Conservation (phyloP, 2,329 filamentous ascomycete genomes). For the Aureobasidium sp. region DNA sequence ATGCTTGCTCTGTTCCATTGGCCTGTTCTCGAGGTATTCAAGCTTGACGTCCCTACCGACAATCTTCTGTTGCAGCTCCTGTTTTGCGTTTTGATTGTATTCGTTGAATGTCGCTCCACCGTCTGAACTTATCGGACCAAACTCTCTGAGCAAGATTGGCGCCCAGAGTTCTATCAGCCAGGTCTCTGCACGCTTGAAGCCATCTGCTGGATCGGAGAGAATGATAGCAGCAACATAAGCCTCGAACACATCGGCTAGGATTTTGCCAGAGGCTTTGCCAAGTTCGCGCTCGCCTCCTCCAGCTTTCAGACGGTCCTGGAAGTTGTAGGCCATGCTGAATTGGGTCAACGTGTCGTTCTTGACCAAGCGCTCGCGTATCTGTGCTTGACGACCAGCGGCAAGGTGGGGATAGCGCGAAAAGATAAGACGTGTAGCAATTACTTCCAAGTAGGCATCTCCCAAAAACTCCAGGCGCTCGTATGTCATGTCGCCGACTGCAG, state of each 20-base stretch:
- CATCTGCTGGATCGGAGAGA: slow-evolving; percentile 56
- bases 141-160: slow-evolving; percentile 45
- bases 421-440: slow-evolving; percentile 69
- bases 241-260: slow-evolving; percentile 82
- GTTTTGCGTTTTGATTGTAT: slow-evolving; percentile 15
- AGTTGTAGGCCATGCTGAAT: slow-evolving; percentile 63
- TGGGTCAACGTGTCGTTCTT: slow-evolving; percentile 70
- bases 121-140: neutral
- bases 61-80: slow-evolving; percentile 16
- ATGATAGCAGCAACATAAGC: slow-evolving; percentile 79
- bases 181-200: slow-evolving; percentile 52
- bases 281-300: slow-evolving; percentile 27
- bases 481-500: slow-evolving; percentile 27
- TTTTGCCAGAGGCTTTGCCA: slow-evolving; percentile 59
- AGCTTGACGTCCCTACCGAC: slow-evolving; percentile 7
- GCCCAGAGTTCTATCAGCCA: slow-evolving; percentile 77
- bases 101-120: neutral
- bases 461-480: slow-evolving; percentile 87
- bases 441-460: slow-evolving; percentile 78
- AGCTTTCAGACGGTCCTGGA: slow-evolving; percentile 59
- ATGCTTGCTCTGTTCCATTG: slow-evolving; percentile 39
- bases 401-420: slow-evolving; percentile 62
- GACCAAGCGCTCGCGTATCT: slow-evolving; percentile 70
- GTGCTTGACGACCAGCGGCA: slow-evolving; percentile 61
- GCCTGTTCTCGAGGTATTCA: slow-evolving; percentile 16